Conservation (phyloP, 1,284 basidiomycete genomes). For the Trametes sp. region DNA sequence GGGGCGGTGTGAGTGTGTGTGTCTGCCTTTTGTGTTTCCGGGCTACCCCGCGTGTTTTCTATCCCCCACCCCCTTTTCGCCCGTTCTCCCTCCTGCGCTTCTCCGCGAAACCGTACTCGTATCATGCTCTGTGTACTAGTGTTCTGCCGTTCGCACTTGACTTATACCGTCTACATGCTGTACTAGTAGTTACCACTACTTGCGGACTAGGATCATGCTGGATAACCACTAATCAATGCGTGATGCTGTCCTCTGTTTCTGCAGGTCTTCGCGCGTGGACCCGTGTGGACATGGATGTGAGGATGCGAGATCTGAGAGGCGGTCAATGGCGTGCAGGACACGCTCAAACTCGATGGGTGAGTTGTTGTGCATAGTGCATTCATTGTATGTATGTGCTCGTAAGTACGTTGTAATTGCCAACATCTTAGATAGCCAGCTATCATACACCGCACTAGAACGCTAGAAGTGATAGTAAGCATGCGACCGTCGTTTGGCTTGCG, state of each 20-base stretch:
- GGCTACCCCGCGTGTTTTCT: slow-evolving; percentile 8
- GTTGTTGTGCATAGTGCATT: too few relatives aligned
- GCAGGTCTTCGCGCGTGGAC: background rate
- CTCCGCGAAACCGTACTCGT: slow-evolving; percentile 21
- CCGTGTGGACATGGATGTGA: background rate
- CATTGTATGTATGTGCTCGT: too few relatives aligned
- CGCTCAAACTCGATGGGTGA: too few relatives aligned
- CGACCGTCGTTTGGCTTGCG: too few relatives aligned
- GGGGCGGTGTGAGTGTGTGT: background rate
- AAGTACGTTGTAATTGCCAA: too few relatives aligned
- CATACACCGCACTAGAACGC: too few relatives aligned
- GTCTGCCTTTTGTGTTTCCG: slow-evolving; percentile 9
- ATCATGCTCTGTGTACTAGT: slow-evolving; percentile 31
- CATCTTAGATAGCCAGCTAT: too few relatives aligned
- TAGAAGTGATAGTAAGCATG: too few relatives aligned
- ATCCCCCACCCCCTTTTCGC: slow-evolving; percentile 7
- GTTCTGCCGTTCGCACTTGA: slow-evolving; percentile 31
- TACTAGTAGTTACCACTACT: slow-evolving; percentile 35
- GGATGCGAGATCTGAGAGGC: too few relatives aligned
- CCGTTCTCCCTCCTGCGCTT: background rate
- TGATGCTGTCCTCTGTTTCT: slow-evolving; percentile 9
- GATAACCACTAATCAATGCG: slow-evolving; percentile 25
- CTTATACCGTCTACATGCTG: slow-evolving; percentile 34
- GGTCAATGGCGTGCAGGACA: too few relatives aligned
- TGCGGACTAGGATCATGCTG: slow-evolving; percentile 33